Evolutionary conservation across 768 basidiomycete genomes (phyloP), one percentile per base, ranked within the genome.

Genomic region (Lyophyllum semitale): DNA sequence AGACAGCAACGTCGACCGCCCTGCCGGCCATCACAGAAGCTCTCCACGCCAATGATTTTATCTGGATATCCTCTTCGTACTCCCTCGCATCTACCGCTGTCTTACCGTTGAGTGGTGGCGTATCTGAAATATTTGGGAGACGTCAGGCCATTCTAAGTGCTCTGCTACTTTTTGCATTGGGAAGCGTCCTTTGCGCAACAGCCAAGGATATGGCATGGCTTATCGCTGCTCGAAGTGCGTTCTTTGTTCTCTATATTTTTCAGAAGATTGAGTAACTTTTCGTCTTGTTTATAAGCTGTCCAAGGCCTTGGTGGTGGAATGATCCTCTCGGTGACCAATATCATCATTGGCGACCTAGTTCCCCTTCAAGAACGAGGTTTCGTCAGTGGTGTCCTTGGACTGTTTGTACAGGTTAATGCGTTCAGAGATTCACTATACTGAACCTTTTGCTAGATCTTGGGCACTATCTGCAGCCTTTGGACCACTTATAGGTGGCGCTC

Each of bases 171-270:
- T 75, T 77, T 50, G 71, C 73, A 0, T 25, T 77, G 18, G 78
- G 79, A 0, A 71, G 70, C 9, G 75, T 73, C 0, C 23, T 80
- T 1, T 68, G 67, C 15, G 79, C 75, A 0, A 66, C 72, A 0
- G 74, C 76, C 0, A 62, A 71, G 41, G 72, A 51, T 44, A 77
- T 79, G 75, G 54, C 60, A 7, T 71, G 72, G 70, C 56, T 77
- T 1, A 77, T 80, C 43, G 75, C 68, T 6, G 76, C 71, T 0
- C 61, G 78, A 20, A 64, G 66, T 65, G 11, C n/a, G n/a, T n/a
- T n/a, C n/a, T n/a, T n/a, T n/a, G n/a, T n/a, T n/a, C n/a, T n/a
- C n/a, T n/a, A n/a, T n/a, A n/a, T n/a, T n/a, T n/a, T n/a, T n/a
- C n/a, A n/a, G n/a, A n/a, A n/a, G n/a, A n/a, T n/a, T n/a, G n/a